These are phyloP conservation scores for Penicillium sp. DNA, from an alignment of 2,329 filamentous ascomycete genomes.

Conservation along the genomic window DNA sequence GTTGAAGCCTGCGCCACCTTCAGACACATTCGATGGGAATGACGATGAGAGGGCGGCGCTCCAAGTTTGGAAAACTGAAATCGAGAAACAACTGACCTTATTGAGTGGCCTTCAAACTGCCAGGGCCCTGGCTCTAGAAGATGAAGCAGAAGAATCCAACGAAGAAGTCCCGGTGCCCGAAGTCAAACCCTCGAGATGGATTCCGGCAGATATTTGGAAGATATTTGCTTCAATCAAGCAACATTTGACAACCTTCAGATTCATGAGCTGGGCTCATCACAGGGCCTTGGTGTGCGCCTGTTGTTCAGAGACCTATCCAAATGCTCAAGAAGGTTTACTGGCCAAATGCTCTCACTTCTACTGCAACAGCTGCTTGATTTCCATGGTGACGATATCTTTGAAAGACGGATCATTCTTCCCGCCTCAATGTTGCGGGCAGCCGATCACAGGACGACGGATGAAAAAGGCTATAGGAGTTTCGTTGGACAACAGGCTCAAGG, in stretches of 20 bases:
- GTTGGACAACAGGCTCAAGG: neutral
- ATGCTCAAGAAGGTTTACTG: neutral
- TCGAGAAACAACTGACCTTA: neutral
- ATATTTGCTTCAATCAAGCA: neutral
- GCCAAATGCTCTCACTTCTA: neutral
- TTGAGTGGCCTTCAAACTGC: neutral
- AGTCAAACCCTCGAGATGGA: neutral
- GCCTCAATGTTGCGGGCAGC: neutral
- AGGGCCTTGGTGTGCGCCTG: neutral
- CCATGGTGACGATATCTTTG: neutral
- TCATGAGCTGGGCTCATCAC: neutral
- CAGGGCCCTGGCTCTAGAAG: neutral
- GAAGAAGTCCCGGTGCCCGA: neutral
- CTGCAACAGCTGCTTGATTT: neutral
- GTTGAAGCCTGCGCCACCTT: neutral
- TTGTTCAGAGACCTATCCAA: neutral
- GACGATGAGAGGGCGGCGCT: neutral
- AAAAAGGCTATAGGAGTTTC: neutral
- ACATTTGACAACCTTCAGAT: neutral
- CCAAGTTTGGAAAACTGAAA: neutral
- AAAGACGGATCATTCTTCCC: neutral
- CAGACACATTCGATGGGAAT: neutral
- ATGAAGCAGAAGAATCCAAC: neutral
- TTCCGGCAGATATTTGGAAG: neutral
- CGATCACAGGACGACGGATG: neutral